Evolutionary conservation across 495 filamentous ascomycete species (phyloP), one percentile per base, ranked within the genome.

Genomic region (Neurospora africana): DNA sequence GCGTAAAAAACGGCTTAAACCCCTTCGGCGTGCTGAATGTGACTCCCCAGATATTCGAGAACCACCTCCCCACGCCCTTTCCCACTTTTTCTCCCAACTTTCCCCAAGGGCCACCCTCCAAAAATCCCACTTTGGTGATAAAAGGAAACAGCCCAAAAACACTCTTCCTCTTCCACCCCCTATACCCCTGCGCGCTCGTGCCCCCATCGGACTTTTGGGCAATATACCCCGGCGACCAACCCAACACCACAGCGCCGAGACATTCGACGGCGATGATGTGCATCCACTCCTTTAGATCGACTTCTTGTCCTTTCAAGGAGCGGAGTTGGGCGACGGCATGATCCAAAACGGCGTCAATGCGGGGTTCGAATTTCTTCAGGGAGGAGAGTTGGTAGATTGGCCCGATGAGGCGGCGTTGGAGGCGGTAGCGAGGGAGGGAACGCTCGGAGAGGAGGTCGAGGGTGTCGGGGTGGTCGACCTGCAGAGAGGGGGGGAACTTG

Each of bases 221-320:
- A 38, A 83, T 78, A 37, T 83, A 81, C 0, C 77, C 76, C 0
- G 82, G 82, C 0, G 81, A 81, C 27, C 82, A 84, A n/a, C 78
- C 77, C 0, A 84, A 71, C 1, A 83, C 81, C 4, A 82, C 79
- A 0, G 80, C 81, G 0, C 81, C 81, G 2, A 84, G 77, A 37
- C 79, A 83, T 40, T 84, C 82, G 21, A 84, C 82, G 5, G 77
- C 79, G 7, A 82, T 71, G 69, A 84, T 78, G 72, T 84, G 82
- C 77, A 84, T 78, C 82, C 82, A 84, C 39, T 81, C 76, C 53
- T 80, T 81, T 21, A 83, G 69, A 38, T 83, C 82, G 0, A 82
- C 44, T 27, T 81, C 79, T 27, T 73, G 65, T 0, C 80, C 82
- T 3, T 77, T 65, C 1, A 81, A 69, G 0, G 30, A 33, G 27